Evolutionary conservation across 2,329 filamentous ascomycete genomes (phyloP).

Genomic region (Monilinia aucupariae): DNA sequence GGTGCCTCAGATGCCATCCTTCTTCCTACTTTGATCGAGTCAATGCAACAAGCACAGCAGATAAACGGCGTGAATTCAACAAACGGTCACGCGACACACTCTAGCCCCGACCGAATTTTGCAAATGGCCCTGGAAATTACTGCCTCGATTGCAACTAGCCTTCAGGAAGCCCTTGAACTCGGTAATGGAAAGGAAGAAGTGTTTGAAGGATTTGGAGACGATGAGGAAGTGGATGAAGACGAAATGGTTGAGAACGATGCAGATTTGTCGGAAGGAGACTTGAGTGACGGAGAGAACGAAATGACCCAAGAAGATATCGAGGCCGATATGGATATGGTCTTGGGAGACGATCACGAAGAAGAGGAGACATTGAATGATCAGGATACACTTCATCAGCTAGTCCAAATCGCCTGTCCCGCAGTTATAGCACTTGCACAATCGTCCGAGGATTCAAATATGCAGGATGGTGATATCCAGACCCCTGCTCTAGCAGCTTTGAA

Average conservation of each 20-base stretch:
- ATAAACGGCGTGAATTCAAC: not conserved
- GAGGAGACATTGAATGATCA: conserved; percentile 36
- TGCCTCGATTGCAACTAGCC: conserved; percentile 57
- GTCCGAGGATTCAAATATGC: conserved; percentile 20
- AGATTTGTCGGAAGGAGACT: conserved; percentile 37
- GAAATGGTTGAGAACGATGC: conserved; percentile 41
- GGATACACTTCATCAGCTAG: conserved; percentile 30
- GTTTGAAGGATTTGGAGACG: conserved; percentile 38
- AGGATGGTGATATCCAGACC: conserved; percentile 43
- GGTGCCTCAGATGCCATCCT: conserved; percentile 47
- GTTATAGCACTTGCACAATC: conserved; percentile 27
- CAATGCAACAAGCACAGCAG: conserved; percentile 27
- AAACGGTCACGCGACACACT: conserved; percentile 23
- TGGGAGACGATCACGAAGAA: conserved; percentile 41
- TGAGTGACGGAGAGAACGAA: conserved; percentile 40
- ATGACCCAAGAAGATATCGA: conserved; percentile 54
- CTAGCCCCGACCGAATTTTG: conserved; percentile 31
- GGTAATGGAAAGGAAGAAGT: conserved; percentile 39
- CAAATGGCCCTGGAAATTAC: conserved; percentile 55
- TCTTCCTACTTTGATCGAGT: conserved; percentile 41
- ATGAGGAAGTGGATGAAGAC: conserved; percentile 33
- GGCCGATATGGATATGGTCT: conserved; percentile 61
- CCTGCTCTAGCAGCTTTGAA: conserved; percentile 57
- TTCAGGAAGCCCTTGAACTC: conserved; percentile 48
- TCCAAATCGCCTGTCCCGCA: conserved; percentile 31